These are phyloP conservation scores for Phoma sp. DNA, from an alignment of 2,329 filamentous ascomycete genomes.

Conservation along the genomic window DNA sequence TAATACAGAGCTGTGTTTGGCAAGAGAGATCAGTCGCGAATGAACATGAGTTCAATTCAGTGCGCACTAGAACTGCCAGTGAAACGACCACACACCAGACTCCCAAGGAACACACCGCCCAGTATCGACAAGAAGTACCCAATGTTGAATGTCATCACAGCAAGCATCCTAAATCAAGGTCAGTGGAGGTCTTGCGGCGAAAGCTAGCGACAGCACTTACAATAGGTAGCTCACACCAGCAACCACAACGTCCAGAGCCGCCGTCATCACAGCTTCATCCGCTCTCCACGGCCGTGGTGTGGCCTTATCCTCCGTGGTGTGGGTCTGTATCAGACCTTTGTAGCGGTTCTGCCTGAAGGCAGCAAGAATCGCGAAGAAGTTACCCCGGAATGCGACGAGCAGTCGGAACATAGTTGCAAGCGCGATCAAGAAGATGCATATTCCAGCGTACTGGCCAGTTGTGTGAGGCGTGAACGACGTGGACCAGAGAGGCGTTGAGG, in stretches of 20 bases:
- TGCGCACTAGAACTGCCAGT: constrained; percentile 15
- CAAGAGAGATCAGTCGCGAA: too few relatives aligned
- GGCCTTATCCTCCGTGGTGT: constrained; percentile 46
- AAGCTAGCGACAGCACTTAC: constrained; percentile 61
- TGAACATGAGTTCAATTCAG: background rate
- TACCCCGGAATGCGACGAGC: constrained; percentile 71
- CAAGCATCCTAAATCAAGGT: constrained; percentile 73
- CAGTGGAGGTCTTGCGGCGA: background rate
- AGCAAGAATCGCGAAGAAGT: constrained; percentile 57
- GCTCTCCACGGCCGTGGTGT: constrained; percentile 75
- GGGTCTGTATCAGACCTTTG: constrained; percentile 75
- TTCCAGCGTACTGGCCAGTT: constrained; percentile 77
- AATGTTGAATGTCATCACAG: constrained; percentile 86
- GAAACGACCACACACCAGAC: constrained; percentile 77
- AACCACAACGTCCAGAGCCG: constrained; percentile 72
- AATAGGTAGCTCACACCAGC: constrained; percentile 82
- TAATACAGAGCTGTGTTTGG: too few relatives aligned
- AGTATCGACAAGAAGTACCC: constrained; percentile 82
- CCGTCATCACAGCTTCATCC: constrained; percentile 76
- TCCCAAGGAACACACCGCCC: constrained; percentile 79
- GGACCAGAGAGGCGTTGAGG: constrained; percentile 70
- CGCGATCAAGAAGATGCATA: constrained; percentile 86
- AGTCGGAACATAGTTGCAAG: constrained; percentile 73
- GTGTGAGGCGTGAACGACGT: constrained; percentile 73
- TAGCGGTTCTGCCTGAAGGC: constrained; percentile 66